Conservation (phyloP, 345 rosid genomes). For the Brassica juncea region DNA sequence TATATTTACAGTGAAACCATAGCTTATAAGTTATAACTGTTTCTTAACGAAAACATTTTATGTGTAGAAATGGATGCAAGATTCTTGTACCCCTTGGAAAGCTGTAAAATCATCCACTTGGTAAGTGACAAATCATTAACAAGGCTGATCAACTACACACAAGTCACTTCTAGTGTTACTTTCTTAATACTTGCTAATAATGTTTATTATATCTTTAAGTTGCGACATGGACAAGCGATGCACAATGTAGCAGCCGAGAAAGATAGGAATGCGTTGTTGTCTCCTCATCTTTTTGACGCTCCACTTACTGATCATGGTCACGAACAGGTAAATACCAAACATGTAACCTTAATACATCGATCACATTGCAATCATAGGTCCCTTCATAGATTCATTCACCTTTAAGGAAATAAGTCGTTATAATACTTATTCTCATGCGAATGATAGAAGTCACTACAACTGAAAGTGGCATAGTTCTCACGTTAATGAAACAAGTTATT, state of each 20-base stretch:
- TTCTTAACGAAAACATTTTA: conserved; percentile 2
- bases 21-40: not conserved
- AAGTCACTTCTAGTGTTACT: not conserved
- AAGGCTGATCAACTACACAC: not conserved
- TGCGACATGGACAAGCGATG: conserved; percentile 74
- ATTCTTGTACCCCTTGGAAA: conserved; percentile 47
- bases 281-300: conserved; percentile 64
- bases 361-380: not conserved
- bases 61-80: conserved; percentile 40
- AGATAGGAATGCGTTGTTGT: conserved; percentile 46
- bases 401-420: no score
- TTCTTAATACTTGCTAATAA: not conserved
- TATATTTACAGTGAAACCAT: not conserved
- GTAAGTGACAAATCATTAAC: conserved; percentile 31
- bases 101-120: conserved; percentile 59
- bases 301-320: conserved; percentile 57
- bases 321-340: conserved; percentile 48
- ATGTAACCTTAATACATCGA: not conserved
- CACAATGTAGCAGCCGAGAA: conserved; percentile 62
- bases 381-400: not conserved
- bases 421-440: no score
- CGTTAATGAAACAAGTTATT: not conserved
- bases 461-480: not conserved
- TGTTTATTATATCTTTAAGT: conserved; percentile 33
- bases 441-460: no score